Percentiles rank a stretch among this genome's conserved stretches.
phyloP scores from a whole-genome alignment of 768 basidiomycete species.

The Psilocybe subaeruginosa region DNA sequence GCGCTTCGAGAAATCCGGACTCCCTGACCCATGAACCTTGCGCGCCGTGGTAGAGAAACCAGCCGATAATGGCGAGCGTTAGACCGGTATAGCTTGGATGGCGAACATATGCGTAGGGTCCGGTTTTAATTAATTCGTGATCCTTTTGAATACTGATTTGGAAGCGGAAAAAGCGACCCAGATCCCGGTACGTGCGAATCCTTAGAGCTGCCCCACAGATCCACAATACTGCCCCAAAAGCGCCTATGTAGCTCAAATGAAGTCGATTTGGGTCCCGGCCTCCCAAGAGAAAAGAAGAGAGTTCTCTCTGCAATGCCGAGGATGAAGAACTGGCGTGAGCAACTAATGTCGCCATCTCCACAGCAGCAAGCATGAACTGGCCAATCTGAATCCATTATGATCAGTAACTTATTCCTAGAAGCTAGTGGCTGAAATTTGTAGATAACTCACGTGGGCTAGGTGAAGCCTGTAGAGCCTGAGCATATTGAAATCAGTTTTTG shows the following conservation, averaged over 20 bases:
- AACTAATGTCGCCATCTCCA: slow-evolving; percentile 3
- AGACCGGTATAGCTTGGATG: slow-evolving; percentile 48
- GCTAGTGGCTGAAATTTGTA: not conserved
- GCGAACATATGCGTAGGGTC: slow-evolving; percentile 45
- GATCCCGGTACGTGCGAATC: slow-evolving; percentile 13
- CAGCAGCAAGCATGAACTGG: slow-evolving; percentile 1
- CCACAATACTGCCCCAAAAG: slow-evolving; percentile 12
- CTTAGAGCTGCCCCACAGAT: slow-evolving; percentile 10
- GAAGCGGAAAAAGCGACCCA: slow-evolving; percentile 23
- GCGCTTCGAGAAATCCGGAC: slow-evolving; percentile 29
- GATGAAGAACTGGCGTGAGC: not conserved
- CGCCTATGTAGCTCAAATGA: not conserved
- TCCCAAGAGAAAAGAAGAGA: not conserved
- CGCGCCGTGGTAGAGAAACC: slow-evolving; percentile 17
- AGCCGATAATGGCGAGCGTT: slow-evolving; percentile 19
- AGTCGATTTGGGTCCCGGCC: slow-evolving; percentile 6
- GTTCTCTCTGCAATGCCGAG: not conserved
- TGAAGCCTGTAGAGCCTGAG: slow-evolving; percentile 1
- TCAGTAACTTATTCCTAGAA: not conserved
- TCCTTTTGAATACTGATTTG: slow-evolving; percentile 37
- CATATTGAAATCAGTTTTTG: not conserved
- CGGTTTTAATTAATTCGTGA: slow-evolving; percentile 43
- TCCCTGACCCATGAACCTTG: slow-evolving; percentile 21
- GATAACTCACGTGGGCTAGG: slow-evolving; percentile 5
- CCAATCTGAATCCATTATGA: not conserved